Percentiles rank a stretch among this genome's conserved stretches.
These are phyloP conservation scores for Fusarium nematophilum DNA, from an alignment of 2,329 filamentous ascomycete genomes.

Conservation along the genomic window DNA sequence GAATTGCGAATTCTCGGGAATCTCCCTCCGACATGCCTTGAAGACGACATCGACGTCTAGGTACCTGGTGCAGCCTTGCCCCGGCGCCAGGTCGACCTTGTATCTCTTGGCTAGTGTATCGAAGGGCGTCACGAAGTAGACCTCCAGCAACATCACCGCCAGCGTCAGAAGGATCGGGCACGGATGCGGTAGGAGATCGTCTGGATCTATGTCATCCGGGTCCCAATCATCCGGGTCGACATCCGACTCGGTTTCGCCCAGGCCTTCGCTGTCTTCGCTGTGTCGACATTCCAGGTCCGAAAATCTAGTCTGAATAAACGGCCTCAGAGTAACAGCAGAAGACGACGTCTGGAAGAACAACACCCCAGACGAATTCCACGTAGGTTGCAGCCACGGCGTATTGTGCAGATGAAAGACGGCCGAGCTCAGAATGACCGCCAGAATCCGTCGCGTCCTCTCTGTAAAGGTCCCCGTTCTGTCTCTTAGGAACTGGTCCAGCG, in stretches of 20 bases:
- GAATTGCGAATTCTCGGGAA: constrained; percentile 17
- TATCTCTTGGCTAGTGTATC: constrained; percentile 1
- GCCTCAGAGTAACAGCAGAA: background rate
- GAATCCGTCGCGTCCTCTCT: constrained; percentile 19
- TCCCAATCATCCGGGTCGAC: background rate
- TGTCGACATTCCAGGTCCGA: background rate
- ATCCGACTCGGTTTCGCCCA: too few species aligned
- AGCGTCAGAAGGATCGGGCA: constrained; percentile 13
- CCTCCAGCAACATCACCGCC: constrained; percentile 13
- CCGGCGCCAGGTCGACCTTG: background rate
- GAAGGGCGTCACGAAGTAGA: constrained; percentile 18
- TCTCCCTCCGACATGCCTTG: constrained; percentile 9
- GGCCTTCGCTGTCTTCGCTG: too few species aligned
- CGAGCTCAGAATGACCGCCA: constrained; percentile 18
- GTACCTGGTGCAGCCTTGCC: background rate
- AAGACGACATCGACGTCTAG: constrained; percentile 8
- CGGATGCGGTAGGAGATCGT: constrained; percentile 4
- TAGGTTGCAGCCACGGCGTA: constrained; percentile 18
- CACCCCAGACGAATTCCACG: constrained; percentile 9
- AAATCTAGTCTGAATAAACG: constrained; percentile 8
- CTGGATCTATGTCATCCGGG: constrained; percentile 8
- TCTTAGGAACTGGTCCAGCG: constrained; percentile 9
- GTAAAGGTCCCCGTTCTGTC: constrained; percentile 2
- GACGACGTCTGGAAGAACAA: constrained; percentile 9
- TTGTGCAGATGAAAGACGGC: constrained; percentile 12